phyloP scores from a whole-genome alignment of 371 early-diverging fungal species.

The Mucor ambiguus region DNA sequence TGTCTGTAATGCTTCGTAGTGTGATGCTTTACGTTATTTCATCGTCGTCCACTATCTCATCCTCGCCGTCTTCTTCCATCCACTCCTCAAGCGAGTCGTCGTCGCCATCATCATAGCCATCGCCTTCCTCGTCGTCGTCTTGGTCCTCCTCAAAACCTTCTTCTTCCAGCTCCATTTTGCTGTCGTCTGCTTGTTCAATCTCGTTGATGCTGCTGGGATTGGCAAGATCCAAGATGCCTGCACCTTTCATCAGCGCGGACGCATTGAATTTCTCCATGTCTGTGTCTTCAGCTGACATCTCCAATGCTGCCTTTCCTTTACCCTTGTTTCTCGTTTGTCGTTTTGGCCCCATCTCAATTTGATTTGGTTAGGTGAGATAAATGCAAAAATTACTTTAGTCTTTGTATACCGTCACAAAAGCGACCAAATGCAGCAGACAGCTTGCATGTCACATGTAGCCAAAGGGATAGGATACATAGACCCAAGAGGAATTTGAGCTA shows the following conservation, averaged over 20 bases:
- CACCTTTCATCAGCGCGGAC: neutral
- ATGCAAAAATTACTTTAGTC: neutral
- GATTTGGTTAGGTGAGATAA: neutral
- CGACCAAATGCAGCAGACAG: neutral
- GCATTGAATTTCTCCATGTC: neutral
- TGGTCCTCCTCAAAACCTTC: constrained; percentile 2
- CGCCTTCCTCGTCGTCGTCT: constrained; percentile 12
- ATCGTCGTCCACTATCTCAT: constrained; percentile 13
- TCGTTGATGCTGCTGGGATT: neutral
- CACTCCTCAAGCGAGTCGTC: constrained; percentile 19
- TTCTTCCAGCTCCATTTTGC: neutral
- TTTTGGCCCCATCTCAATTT: neutral
- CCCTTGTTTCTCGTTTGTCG: constrained; percentile 1
- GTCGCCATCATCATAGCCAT: constrained; percentile 2
- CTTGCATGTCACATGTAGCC: neutral
- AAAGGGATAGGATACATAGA: too few species aligned
- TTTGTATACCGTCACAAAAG: neutral
- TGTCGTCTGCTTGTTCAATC: neutral
- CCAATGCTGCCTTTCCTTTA: neutral
- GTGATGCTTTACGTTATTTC: constrained; percentile 21
- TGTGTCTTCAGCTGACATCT: neutral
- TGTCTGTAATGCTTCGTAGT: neutral
- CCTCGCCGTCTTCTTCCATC: constrained; percentile 15
- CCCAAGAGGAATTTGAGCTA: too few species aligned
- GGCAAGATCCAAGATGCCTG: neutral